These are phyloP conservation scores for Laetiporus sulphureus DNA, from an alignment of 1,284 basidiomycete genomes.

Conservation along the genomic window DNA sequence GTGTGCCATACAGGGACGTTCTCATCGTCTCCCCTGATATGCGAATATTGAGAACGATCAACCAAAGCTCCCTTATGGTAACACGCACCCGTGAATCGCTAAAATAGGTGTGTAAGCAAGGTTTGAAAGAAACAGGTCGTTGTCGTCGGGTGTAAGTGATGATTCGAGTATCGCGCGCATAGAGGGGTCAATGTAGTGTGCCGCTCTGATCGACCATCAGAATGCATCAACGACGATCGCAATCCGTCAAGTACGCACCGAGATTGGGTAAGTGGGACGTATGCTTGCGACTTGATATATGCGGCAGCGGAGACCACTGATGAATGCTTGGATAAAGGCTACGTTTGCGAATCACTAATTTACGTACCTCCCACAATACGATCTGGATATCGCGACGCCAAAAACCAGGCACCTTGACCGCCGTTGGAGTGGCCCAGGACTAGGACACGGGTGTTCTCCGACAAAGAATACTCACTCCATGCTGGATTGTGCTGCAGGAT, in stretches of 20 bases:
- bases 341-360: conserved; percentile 1
- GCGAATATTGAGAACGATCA: neutral
- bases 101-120: conserved; percentile 63
- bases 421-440: conserved; percentile 90
- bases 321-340: neutral
- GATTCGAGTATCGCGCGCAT: conserved; percentile 66
- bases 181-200: conserved; percentile 72
- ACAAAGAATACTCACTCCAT: conserved; percentile 39
- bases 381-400: conserved; percentile 73
- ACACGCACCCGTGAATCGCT: conserved; percentile 68
- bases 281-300: conserved; percentile 81
- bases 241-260: conserved; percentile 30
- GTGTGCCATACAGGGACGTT: conserved; percentile 83
- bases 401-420: conserved; percentile 85
- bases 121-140: conserved; percentile 81
- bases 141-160: conserved; percentile 76
- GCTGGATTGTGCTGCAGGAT: conserved; percentile 32
- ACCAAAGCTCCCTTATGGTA: neutral
- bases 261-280: conserved; percentile 68
- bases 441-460: conserved; percentile 38
- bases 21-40: conserved; percentile 57
- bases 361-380: conserved; percentile 54
- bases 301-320: conserved; percentile 67
- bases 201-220: conserved; percentile 41
- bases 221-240: neutral